Evolutionary conservation across 441 rosid genomes (phyloP).

Genomic region (Aquilaria agallochum): DNA sequence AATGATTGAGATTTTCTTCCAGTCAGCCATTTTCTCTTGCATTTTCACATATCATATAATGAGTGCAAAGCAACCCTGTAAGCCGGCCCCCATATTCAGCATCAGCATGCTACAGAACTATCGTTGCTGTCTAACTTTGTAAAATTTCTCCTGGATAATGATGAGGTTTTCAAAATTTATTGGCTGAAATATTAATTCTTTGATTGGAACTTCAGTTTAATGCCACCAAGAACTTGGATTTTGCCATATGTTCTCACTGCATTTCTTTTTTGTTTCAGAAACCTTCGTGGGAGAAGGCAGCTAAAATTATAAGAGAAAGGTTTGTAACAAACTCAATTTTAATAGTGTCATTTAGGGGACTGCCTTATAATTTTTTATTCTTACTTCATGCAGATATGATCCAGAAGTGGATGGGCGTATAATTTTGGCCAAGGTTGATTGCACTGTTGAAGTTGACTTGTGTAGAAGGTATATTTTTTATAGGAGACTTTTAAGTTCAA

Average conservation of each 20-base stretch:
- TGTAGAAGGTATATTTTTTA: slow-evolving; percentile 67
- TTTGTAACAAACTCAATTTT: slow-evolving; percentile 23
- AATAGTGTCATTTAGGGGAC: slow-evolving; percentile 1
- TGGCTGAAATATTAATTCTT: not conserved
- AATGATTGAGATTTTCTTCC: too few relatives aligned
- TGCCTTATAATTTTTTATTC: slow-evolving; percentile 1
- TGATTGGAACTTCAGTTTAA: not conserved
- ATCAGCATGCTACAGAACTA: too few relatives aligned
- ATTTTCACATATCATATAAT: too few relatives aligned
- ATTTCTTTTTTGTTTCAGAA: slow-evolving; percentile 49
- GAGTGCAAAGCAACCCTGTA: too few relatives aligned
- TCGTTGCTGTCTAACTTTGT: too few relatives aligned
- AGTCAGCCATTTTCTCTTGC: too few relatives aligned
- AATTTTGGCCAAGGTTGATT: slow-evolving; percentile 88
- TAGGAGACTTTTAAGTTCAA: slow-evolving; percentile 1
- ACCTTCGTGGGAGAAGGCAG: slow-evolving; percentile 97
- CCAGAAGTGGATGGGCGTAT: slow-evolving; percentile 93
- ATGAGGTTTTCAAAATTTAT: too few relatives aligned
- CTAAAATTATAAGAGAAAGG: slow-evolving; percentile 78
- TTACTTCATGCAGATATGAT: slow-evolving; percentile 63
- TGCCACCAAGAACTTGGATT: slow-evolving; percentile 1
- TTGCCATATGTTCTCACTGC: slow-evolving; percentile 14
- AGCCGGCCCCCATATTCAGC: too few relatives aligned
- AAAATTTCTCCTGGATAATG: too few relatives aligned
- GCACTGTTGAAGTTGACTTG: slow-evolving; percentile 63